Percentiles rank a stretch among this genome's conserved stretches.
phyloP scores from a whole-genome alignment of 805 yeast species.

The Tetrapisispora namnaoensis region DNA sequence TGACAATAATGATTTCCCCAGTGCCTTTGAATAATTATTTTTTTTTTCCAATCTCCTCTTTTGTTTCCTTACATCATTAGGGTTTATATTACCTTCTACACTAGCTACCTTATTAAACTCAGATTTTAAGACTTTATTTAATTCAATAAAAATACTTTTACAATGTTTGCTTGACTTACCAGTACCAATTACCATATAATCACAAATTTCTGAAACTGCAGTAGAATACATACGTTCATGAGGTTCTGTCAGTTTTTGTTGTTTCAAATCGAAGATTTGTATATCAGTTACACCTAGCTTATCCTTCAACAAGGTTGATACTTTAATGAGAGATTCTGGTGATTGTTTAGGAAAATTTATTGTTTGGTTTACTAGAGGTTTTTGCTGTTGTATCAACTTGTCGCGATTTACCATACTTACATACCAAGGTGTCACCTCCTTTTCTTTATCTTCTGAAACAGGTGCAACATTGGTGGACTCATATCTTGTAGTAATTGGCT shows the following conservation, averaged over 20 bases:
- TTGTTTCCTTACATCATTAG: constrained; percentile 42
- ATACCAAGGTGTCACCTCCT: constrained; percentile 48
- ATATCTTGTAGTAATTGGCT: background rate
- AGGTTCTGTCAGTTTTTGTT: constrained; percentile 17
- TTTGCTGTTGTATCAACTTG: constrained; percentile 28
- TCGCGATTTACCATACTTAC: constrained; percentile 33
- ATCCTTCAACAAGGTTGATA: constrained; percentile 35
- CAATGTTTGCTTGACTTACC: constrained; percentile 74
- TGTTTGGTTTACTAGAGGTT: constrained; percentile 30
- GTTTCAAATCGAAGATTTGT: constrained; percentile 52
- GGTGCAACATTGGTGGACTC: background rate
- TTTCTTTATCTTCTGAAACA: background rate
- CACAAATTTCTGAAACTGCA: constrained; percentile 28
- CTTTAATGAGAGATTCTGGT: constrained; percentile 39
- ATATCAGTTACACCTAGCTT: constrained; percentile 62
- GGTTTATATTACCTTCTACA: constrained; percentile 64
- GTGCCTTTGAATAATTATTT: constrained; percentile 45
- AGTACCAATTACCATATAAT: constrained; percentile 54
- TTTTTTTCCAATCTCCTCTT: constrained; percentile 42
- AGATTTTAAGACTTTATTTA: constrained; percentile 50
- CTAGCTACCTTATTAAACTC: constrained; percentile 36
- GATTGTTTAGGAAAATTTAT: constrained; percentile 53
- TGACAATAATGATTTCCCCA: constrained; percentile 46
- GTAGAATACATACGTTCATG: constrained; percentile 28
- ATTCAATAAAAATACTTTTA: constrained; percentile 54